Base-by-base conservation (phyloP, 495 filamentous ascomycete genomes). In the Friedmanniomyces simplex region DNA sequence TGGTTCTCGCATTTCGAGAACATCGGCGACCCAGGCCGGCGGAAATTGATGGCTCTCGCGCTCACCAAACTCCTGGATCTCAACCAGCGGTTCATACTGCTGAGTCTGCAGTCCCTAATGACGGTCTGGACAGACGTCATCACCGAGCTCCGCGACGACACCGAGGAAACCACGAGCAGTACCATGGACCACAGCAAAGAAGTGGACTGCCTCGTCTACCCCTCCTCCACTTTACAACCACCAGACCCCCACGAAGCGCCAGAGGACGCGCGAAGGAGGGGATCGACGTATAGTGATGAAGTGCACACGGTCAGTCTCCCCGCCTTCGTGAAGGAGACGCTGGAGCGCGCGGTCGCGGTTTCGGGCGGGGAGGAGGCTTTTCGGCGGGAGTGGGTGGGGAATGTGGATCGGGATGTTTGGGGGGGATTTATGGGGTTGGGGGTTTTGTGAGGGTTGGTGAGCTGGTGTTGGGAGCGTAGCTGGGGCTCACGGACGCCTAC, bases 1-100 rank as follows among this genome's bases (percentile, higher is more conserved):
- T 98, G 93, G 93, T 95, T 96, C 72, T 69, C 72, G 36, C 85
- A 91, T 63, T 88, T 94, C 63, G 87, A 93, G 64, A 84, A 80
- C 67, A 89, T 94, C 68, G 82, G 79, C 41, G 82, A 89, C 68
- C 74, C 80, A 4, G 81, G 78, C 32, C 78, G 83, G 42, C 81
- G 86, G 70, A 98, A 98, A 70, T 76, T 96, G 12, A 86, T 84
- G 60, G 82, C 79, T 47, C 77, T 98, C 2, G 91, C 82, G 6
- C 77, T 96, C 21, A 95, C 93, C 10, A 80, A 85, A 36, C 76
- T 96, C 25, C 80, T 91, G 14, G 82, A 87, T 60, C 73, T 86
- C 1, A 76, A 77, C 26, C 74, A 72, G 22, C 77, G 77, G 0
- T 73, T 79, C 72, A 78, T 87, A 26, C 67, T 87, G 30, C 70